phyloP scores from a whole-genome alignment of 352 stramenopile species.

The Phytopythium chamaehyphon region DNA sequence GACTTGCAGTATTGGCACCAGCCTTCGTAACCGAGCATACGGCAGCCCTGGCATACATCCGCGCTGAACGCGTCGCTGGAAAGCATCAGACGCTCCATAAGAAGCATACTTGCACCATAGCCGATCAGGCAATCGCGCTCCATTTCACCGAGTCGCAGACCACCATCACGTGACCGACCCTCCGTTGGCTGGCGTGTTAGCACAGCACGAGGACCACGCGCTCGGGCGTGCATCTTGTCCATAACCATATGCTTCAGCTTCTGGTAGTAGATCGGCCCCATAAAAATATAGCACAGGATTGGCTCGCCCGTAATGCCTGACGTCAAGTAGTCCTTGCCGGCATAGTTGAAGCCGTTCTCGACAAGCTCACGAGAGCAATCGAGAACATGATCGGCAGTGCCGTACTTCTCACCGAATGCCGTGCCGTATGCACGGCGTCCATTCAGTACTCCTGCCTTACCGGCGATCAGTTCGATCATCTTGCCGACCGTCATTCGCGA shows the following conservation, averaged over 20 bases:
- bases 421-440: constrained; percentile 98
- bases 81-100: constrained; percentile 99
- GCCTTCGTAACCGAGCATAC: constrained; percentile 96
- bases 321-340: constrained; percentile 97
- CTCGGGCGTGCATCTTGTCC: constrained; percentile 99
- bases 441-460: constrained; percentile 96
- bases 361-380: constrained; percentile 94
- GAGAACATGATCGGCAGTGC: constrained; percentile 91
- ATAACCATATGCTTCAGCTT: constrained; percentile 99
- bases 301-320: constrained; percentile 94
- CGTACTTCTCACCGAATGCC: constrained; percentile 98
- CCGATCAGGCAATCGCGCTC: constrained; percentile 99
- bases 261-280: constrained; percentile 99
- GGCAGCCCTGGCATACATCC: constrained; percentile 97
- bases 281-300: constrained; percentile 99
- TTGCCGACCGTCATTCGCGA: constrained; percentile 99
- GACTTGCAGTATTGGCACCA: constrained; percentile 99
- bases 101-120: constrained; percentile 98
- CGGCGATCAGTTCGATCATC: constrained; percentile 99
- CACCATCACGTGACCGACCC: constrained; percentile 96
- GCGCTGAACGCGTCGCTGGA: constrained; percentile 98
- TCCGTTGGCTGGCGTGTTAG: constrained; percentile 99
- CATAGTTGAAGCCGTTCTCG: constrained; percentile 98
- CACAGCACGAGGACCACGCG: constrained; percentile 91
- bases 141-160: constrained; percentile 99